Evolutionary conservation across 1,139 yeast genomes (phyloP).

Genomic region (Meyerozyma athensensis): DNA sequence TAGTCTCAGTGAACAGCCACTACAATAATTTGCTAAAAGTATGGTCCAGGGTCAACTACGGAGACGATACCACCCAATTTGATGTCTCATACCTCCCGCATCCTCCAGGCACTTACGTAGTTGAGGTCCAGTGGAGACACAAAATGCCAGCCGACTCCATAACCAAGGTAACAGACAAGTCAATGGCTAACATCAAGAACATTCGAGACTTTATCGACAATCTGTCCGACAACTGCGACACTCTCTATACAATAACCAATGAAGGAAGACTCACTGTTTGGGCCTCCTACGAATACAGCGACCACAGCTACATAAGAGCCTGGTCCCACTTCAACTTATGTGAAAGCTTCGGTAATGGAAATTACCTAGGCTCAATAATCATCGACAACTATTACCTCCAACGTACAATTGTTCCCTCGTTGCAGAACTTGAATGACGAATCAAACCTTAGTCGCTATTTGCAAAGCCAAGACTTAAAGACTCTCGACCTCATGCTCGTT

Average conservation of each 20-base stretch:
- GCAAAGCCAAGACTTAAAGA: conserved; percentile 7
- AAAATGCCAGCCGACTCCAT: conserved; percentile 6
- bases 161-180: conserved; percentile 15
- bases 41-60: conserved; percentile 75
- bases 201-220: conserved; percentile 30
- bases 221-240: conserved; percentile 28
- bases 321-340: conserved; percentile 55
- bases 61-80: conserved; percentile 60
- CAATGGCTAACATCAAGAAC: conserved; percentile 38
- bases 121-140: conserved; percentile 27
- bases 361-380: conserved; percentile 38
- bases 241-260: conserved; percentile 57
- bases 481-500: conserved; percentile 52
- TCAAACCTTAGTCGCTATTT: conserved; percentile 10
- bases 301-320: conserved; percentile 51
- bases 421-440: conserved; percentile 6
- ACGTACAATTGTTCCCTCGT: conserved; percentile 16
- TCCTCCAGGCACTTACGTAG: conserved; percentile 45
- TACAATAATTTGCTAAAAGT: conserved; percentile 68
- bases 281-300: conserved; percentile 64
- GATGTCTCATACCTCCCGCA: conserved; percentile 69
- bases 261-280: conserved; percentile 61
- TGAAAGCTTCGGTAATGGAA: conserved; percentile 16
- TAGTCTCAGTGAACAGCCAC: conserved; percentile 55
- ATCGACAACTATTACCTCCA: conserved; percentile 55